Conservation (phyloP, 306 rosid genomes). For the Fagus sylvatica region DNA sequence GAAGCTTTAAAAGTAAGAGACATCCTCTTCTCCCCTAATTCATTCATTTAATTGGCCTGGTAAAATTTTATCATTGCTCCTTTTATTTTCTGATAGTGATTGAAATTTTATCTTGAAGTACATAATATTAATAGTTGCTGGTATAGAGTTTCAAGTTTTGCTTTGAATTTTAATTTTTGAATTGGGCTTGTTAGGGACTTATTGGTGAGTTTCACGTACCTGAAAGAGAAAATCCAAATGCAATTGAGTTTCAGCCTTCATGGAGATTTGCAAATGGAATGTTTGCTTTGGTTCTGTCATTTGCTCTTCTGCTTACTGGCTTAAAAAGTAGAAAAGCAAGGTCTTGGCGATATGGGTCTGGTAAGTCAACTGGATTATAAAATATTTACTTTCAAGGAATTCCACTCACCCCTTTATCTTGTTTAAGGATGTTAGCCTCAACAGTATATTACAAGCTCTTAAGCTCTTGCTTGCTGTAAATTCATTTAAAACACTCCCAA, state of each 20-base stretch:
- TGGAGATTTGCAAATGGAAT: constrained; percentile 91
- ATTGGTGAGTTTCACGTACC: constrained; percentile 61
- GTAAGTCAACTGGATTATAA: constrained; percentile 33
- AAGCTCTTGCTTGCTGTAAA: neutral
- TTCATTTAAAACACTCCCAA: neutral
- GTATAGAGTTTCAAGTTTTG: neutral
- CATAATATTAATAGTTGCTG: neutral
- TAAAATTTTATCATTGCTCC: constrained; percentile 10
- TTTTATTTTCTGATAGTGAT: constrained; percentile 4
- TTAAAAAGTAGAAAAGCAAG: constrained; percentile 74
- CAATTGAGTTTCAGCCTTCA: constrained; percentile 61
- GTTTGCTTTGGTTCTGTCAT: constrained; percentile 77
- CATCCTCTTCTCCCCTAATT: constrained; percentile 8
- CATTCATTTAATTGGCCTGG: neutral
- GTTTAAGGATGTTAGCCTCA: neutral
- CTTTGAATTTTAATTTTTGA: neutral
- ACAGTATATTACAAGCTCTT: neutral
- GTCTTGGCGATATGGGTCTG: constrained; percentile 77
- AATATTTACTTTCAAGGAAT: neutral
- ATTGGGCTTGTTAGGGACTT: constrained; percentile 57
- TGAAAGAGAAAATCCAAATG: constrained; percentile 50
- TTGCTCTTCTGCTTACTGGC: constrained; percentile 76
- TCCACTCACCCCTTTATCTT: neutral
- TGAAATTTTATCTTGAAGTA: constrained; percentile 2
- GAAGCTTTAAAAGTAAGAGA: constrained; percentile 68